Percentiles rank a stretch among this genome's conserved stretches.
Evolutionary conservation across 108 stramenopile species (phyloP).

Genomic region (Aureococcus anophagefferens): DNA sequence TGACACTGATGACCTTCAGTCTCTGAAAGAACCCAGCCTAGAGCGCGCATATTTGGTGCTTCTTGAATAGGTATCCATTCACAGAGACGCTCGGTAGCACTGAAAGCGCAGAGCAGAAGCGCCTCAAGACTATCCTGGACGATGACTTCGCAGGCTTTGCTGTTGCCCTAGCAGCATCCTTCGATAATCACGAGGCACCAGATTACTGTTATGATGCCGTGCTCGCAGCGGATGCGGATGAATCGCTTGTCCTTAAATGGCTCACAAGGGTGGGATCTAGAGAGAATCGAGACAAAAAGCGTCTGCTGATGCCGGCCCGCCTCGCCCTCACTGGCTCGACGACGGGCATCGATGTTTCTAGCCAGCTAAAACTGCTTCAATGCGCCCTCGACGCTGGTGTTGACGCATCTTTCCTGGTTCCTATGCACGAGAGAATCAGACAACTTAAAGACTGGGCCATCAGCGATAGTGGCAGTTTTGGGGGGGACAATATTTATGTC

Average conservation of each 20-base stretch:
- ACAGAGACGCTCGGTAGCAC: too few relatives aligned
- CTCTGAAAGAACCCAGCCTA: too few relatives aligned
- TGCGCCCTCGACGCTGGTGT: slow-evolving; percentile 28
- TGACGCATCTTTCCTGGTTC: too few relatives aligned
- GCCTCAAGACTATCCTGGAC: slow-evolving; percentile 45
- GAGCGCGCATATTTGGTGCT: too few relatives aligned
- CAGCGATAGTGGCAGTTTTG: too few relatives aligned
- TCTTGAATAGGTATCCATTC: too few relatives aligned
- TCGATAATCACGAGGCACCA: slow-evolving; percentile 50
- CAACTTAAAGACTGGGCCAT: too few relatives aligned
- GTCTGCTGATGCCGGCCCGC: slow-evolving; percentile 83
- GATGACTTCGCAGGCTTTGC: slow-evolving; percentile 41
- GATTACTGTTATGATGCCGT: slow-evolving; percentile 24
- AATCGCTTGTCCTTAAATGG: slow-evolving; percentile 51
- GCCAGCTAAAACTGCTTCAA: slow-evolving; percentile 67
- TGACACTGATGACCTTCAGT: too few relatives aligned
- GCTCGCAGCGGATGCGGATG: slow-evolving; percentile 12
- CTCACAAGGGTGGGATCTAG: slow-evolving; percentile 79
- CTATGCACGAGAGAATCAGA: too few relatives aligned
- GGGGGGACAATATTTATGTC: too few relatives aligned
- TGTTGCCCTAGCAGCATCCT: slow-evolving; percentile 61
- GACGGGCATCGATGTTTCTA: slow-evolving; percentile 93
- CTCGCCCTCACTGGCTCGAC: slow-evolving; percentile 86
- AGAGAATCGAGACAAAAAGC: slow-evolving; percentile 69
- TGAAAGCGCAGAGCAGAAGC: slow-evolving; percentile 32